A percentile compares a stretch with the other conserved stretches of the same genome.
These are phyloP conservation scores for Leccinum olivaceopallidum DNA, from an alignment of 768 basidiomycete genomes.

Conservation along the genomic window DNA sequence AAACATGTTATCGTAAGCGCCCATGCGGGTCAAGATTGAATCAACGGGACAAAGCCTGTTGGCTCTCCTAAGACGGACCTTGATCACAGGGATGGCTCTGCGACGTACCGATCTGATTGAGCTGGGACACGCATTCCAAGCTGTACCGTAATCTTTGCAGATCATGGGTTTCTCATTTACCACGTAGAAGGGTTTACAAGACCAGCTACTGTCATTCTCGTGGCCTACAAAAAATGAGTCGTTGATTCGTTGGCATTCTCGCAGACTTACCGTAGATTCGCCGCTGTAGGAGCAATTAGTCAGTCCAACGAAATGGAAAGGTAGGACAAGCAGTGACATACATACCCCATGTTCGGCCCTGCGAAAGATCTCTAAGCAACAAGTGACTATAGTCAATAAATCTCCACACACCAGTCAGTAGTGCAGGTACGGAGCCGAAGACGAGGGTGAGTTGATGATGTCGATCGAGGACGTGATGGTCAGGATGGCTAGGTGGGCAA, in stretches of 20 bases:
- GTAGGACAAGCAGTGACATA: slow-evolving; percentile 37
- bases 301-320: background rate
- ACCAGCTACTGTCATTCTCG: slow-evolving; percentile 96
- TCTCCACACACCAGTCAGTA: slow-evolving; percentile 73
- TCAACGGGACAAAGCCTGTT: slow-evolving; percentile 84
- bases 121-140: slow-evolving; percentile 97
- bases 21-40: slow-evolving; percentile 94
- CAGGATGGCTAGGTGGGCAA: no score
- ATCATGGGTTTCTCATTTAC: slow-evolving; percentile 7
- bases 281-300: slow-evolving; percentile 45
- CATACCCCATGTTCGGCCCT: slow-evolving; percentile 84
- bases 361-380: slow-evolving; percentile 2
- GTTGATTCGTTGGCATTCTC: background rate
- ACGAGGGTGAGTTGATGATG: no score
- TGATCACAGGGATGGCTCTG: background rate
- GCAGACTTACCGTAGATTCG: slow-evolving; percentile 63
- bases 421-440: no score
- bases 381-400: background rate
- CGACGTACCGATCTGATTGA: slow-evolving; percentile 62
- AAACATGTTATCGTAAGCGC: slow-evolving; percentile 98
- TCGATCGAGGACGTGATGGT: no score
- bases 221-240: slow-evolving; percentile 44
- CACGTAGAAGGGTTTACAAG: slow-evolving; percentile 46
- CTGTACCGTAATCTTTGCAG: slow-evolving; percentile 82
- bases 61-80: slow-evolving; percentile 10